Evolutionary conservation across 2,329 filamentous ascomycete species (phyloP), one percentile per base, ranked within the genome.

Genomic region (Westerdykella ornata): DNA sequence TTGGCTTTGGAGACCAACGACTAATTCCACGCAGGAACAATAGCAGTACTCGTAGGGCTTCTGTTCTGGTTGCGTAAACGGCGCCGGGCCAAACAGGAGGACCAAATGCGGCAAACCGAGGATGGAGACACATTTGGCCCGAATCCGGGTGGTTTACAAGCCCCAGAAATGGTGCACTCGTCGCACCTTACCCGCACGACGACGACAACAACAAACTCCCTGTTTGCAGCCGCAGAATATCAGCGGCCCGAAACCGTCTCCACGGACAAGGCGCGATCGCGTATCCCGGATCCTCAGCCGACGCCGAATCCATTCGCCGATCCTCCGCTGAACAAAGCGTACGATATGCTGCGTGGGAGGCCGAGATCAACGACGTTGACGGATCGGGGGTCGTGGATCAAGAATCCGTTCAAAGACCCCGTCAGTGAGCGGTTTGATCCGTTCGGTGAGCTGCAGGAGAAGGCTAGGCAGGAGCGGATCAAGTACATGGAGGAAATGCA

Each of bases 251-350:
- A 62, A 47, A 64, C 61, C 1, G 57, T 62, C 0, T 62, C 60
- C 1, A 63, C 60, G 6, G 39, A 53, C 12, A 43, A 42, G 12
- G 15, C 37, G n/a, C 26, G n/a, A 9, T 60, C 57, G 1, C 50
- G 49, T 14, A 49, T 57, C 14, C 41, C 43, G 11, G 40, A 45
- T n/a, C 43, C 54, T 7, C 46, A 50, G 18, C 59, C 52, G 11
- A 63, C 59, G 7, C 54, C 62, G 2, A 65, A 65, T 17, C 62
- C 62, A 1, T 65, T 65, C 35, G 58, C 53, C 1, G 59, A 64
- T 28, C 61, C 62, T 5, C 59, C 58, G 2, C 54, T 53, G 12
- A 63, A 64, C 38, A 65, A 65, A 45, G 58, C 62, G 2, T 65
- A 60, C 26, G 62, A 65, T 39, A 49, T 63, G 6, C 52, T 65